These are phyloP conservation scores for Nidula niveotomentosa DNA, from an alignment of 1,284 basidiomycete species.

Conservation along the genomic window DNA sequence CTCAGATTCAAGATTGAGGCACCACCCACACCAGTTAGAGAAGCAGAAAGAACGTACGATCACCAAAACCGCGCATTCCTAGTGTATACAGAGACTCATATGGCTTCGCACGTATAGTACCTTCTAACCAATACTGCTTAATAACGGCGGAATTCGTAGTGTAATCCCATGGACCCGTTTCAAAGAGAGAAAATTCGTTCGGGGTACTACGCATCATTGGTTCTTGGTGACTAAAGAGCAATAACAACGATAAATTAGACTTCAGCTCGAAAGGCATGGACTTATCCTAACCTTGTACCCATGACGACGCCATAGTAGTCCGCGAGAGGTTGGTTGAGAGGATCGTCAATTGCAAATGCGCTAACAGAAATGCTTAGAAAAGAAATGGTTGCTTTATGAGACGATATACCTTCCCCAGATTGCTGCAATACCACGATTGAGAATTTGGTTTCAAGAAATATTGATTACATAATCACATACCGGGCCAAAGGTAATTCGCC, in stretches of 20 bases:
- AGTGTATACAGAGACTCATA: constrained; percentile 65
- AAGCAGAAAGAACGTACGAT: constrained; percentile 33
- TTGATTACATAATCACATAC: constrained; percentile 19
- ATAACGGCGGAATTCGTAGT: constrained; percentile 49
- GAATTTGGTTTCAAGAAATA: not conserved
- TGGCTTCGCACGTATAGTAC: constrained; percentile 52
- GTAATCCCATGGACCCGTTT: constrained; percentile 63
- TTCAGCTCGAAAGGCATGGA: not conserved
- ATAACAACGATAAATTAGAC: not conserved
- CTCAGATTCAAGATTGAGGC: not conserved
- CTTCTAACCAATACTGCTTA: constrained; percentile 58
- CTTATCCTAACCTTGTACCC: constrained; percentile 47
- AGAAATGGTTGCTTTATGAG: too few species aligned
- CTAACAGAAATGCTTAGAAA: constrained; percentile 23
- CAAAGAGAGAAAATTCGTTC: constrained; percentile 58
- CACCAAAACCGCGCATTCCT: constrained; percentile 67
- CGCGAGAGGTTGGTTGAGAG: constrained; percentile 62
- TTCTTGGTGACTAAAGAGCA: constrained; percentile 52
- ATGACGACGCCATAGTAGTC: constrained; percentile 71
- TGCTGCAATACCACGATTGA: constrained; percentile 20
- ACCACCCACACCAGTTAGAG: not conserved
- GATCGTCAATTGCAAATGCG: constrained; percentile 68
- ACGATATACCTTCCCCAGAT: constrained; percentile 39
- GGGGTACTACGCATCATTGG: constrained; percentile 66
- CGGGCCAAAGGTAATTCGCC: constrained; percentile 72